Base-by-base conservation (phyloP, 2,329 filamentous ascomycete species). In the Ilyonectria sp. region DNA sequence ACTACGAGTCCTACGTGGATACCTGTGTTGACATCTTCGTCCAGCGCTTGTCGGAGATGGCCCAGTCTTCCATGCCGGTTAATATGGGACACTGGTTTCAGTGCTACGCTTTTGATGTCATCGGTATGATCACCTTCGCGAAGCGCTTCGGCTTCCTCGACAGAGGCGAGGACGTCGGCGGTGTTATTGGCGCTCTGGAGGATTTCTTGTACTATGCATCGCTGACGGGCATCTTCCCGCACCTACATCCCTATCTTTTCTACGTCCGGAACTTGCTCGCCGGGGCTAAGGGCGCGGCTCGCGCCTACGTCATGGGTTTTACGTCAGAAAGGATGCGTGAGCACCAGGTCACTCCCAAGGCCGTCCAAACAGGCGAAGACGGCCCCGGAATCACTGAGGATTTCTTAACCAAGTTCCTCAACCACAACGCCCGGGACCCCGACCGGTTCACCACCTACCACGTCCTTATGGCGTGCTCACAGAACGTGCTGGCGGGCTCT, bases 91-190 rank as follows among this genome's bases (percentile, higher is more conserved):
- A 40, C 13, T 84, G 82, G 80, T 75, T 86, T 31, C 84, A 86
- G 67, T 86, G 78, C 67, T 86, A 83, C 61, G 84, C 83, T 0
- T 85, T 86, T 49, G 84, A 87, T 64, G 85, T 87, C 2, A 86
- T 89, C 37, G 84, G 85, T 2, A 79, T 83, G 37, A 85, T 88
- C 47, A 86, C 83, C 0, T 78, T 75, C 61, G 80, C 73, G 29
- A 74, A 73, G 6, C 69, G 75, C 0, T 78, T 82, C 69, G 86
- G 84, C 0, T 85, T 87, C 61, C 76, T 87, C 1, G 83, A 86
- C 44, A 59, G 68, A 17, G 85, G 84, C 0, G 74, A 82, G 7
- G 86, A 87, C 56, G 79, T 84, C 17, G 78, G 79, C 17, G 80
- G 79, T 0, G 74, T 85, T 1, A 83, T 86, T 17, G 37, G n/a